Evolutionary conservation across 2,329 filamentous ascomycete species (phyloP), one percentile per base, ranked within the genome.

Genomic region (Talaromyces sp.): DNA sequence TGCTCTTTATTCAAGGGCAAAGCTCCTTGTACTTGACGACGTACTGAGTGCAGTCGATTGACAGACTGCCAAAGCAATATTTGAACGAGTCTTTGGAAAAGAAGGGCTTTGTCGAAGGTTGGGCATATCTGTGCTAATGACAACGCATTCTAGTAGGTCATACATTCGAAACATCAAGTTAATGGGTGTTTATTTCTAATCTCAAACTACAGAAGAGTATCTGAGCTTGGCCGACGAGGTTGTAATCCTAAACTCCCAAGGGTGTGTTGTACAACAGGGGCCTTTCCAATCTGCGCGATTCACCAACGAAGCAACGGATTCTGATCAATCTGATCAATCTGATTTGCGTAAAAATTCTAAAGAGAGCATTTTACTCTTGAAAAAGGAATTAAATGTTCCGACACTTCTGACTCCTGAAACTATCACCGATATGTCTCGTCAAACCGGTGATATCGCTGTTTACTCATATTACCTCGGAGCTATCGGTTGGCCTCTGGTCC

Each of bases 1-100:
- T 61, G 83, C 83, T 22, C 73, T 84, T 8, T 85, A 85, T 69
- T 78, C 83, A 13, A 77, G 35, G 43, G n/a, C 50, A 19, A 17
- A 33, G 13, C 43, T 64, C 10, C 31, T 67, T n/a, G 39, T 67
- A 6, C 62, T 67, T 7, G 65, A 67, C 45, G 41, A 54, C 58
- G 39, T 54, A 1, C 27, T 67, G 7, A 67, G 57, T 43, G 65
- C 62, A 15, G 43, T 67, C n/a, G 65, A 67, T 50, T 27, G 9
- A 9, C 35, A 59, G 2, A 67, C 62, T 15, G 62, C 22, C 8
- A 19, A 60, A 13, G 54, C 31, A 2, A 64, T 67, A 37, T 37
- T 61, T 11, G 47, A 64, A 7, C n/a, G 65, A n/a, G 41, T 67
- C 3, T 57, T 67, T 35, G 65, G 65, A 13, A 62, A 6, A 3